Base-by-base conservation (phyloP, 768 basidiomycete genomes). In the Hortiboletus campestris region DNA sequence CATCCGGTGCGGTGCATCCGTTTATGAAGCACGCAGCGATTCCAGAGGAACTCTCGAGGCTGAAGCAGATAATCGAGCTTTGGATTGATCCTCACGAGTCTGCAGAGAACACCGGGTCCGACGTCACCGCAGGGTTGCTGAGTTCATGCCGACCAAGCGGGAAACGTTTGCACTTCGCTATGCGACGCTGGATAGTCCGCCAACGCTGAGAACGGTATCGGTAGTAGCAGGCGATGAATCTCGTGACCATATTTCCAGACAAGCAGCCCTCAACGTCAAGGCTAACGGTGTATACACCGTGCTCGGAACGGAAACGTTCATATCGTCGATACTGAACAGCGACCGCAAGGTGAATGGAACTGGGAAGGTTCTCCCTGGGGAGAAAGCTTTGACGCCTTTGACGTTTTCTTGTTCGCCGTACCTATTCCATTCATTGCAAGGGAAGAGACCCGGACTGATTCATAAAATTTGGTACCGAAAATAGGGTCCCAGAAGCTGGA, bases 211-310 rank as follows among this genome's bases (percentile, higher is more conserved):
- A 50, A 78, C 87, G 55, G 68, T 94, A 25, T 86, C 81, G 10
- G 72, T 89, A 54, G 83, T n/a, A n/a, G n/a, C 84, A 39, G 82
- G 78, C 9, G 83, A 88, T 49, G 86, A 86, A 56, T 78, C 80
- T 25, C 79, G 80, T 22, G 93, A 95, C 67, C 88, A 88, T 65
- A 78, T 90, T 45, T 85, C 88, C 4, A 82, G 86, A 32, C 88
- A 91, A 61, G 92, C 89, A 9, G 80, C 80, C 32, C 78, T 94
- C 43, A 74, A 74, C 44, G 73, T 91, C 57, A 89, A 85, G 68
- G 65, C 76, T 3, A 89, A 86, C 51, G 91, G 91, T 0, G 83
- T 91, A 9, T 94, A 91, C 69, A 80, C 80, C 12, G 84, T 93
- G 13, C 78, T 78, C 29, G 91, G 91, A 9, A 75, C 73, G 31